Base-by-base conservation (phyloP, 2,329 filamentous ascomycete genomes). In the Magnaporthiopsis incrustans region DNA sequence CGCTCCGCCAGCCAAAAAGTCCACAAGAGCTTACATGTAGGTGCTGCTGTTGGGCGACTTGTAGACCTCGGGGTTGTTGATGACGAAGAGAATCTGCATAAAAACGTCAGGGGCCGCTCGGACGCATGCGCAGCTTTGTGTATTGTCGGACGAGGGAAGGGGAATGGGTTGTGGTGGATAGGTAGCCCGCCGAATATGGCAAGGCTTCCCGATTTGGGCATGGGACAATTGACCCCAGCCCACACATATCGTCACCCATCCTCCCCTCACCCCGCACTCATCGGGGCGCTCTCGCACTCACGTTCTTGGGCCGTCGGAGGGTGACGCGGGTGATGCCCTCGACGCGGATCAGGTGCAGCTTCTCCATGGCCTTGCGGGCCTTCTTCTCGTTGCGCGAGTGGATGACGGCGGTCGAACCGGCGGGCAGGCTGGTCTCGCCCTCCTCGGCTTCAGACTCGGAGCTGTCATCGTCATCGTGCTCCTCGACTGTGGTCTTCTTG, bases 341-440 rank as follows among this genome's bases (percentile, higher is more conserved):
- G 71, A 99, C 90, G 76, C 94, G 92, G 85, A 92, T 95, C 77
- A 99, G 84, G 77, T 96, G 93, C 76, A 98, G 88, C 89, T 99
- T 99, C 80, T 92, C 91, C 78, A 99, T 96, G 75, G 93, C 92
- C 88, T 99, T 99, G 82, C 95, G 90, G 74, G 95, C 96, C 89
- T 99, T 99, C 91, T 99, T 99, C 90, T 99, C 95, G 84, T 98
- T 98, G 80, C 95, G 92, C 77, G 92, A 97, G 87, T 98, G 94
- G 76, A 99, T 89, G 73, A 95, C 87, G 75, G 94, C 90, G 69
- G 89, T 87, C 75, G 92, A 91, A 76, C 94, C 95, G 71, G 90
- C 89, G 77, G 94, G 92, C 70, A 85, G 77, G 71, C 77, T 78
- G 68, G 77, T 76, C 67, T 86, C 86, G 71, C 82, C 87, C 68